Base-by-base conservation (phyloP, 164 flowering plant species). In the Nymphaea thermarum region DNA sequence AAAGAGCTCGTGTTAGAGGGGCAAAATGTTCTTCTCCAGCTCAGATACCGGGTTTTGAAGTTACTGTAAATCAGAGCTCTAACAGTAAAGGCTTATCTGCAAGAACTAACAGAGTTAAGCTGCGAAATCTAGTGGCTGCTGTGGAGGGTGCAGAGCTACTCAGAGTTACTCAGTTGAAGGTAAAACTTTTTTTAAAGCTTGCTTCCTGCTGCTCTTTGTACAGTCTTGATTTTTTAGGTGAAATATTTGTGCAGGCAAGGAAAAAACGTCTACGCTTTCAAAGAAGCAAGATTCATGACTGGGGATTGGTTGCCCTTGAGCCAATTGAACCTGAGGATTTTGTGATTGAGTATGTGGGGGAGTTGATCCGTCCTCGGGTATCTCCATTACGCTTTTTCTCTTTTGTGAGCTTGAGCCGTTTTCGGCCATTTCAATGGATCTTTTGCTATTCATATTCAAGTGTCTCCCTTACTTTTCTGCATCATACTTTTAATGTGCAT, bases 331-430 rank as follows among this genome's bases (percentile, higher is more conserved):
- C 99, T 0, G 98, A 95, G 76, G 99, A 95, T 67, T 95, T 95
- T 79, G 99, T 95, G 59, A 92, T 95, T 79, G 98, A 95, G 79
- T 95, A 95, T 82, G 97, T 90, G 64, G 99, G 99, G 57, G 98
- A 95, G 75, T 77, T 95, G 62, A 89, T 95, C 73, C 96, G 99
- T 66, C 83, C 91, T 45, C 86, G 84, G 81, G 98, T 90, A 82
- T 69, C 71, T 74, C 60, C 41, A 6, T 65, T 71, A 47, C 55
- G 12, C 55, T 47, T 47, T 47, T 14, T 47, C 55, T 14, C 12
- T 47, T 7, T 47, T 47, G 12, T 47, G 55, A 47, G 7, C 12
- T 47, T 7, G 55, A 6, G 55, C 3, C 8, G 5, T 55, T 47
- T 43, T 64, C 36, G 36, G 1, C 36, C 36, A 25, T 25, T 25